These are phyloP conservation scores for Houttuynia cordata DNA, from an alignment of 164 flowering plant genomes.

Conservation along the genomic window DNA sequence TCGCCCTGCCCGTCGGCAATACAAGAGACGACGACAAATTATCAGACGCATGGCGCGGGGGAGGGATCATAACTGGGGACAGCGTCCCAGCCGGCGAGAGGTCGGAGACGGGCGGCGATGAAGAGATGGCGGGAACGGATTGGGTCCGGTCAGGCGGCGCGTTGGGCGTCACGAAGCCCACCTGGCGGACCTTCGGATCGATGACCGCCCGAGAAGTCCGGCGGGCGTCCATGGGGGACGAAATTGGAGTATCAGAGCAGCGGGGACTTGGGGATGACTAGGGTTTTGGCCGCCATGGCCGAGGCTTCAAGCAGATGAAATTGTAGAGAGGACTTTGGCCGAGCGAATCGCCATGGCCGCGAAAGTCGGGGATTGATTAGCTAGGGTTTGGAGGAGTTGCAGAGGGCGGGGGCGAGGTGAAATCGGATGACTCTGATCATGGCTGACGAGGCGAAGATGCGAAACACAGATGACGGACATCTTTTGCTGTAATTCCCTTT, in stretches of 20 bases:
- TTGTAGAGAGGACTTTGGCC: too few species aligned
- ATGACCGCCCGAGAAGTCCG: conserved; percentile 33
- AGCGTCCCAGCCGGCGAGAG: conserved; percentile 38
- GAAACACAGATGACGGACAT: neutral
- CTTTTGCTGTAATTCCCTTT: neutral
- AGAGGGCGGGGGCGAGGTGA: neutral
- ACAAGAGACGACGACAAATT: conserved; percentile 12
- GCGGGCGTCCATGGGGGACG: conserved; percentile 42
- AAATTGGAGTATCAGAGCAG: too few species aligned
- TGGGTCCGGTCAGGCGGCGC: conserved; percentile 30
- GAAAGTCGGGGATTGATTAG: too few species aligned
- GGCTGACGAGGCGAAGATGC: neutral
- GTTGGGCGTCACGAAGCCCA: conserved; percentile 58
- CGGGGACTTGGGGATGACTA: neutral
- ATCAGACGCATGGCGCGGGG: conserved; percentile 51
- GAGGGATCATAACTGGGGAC: conserved; percentile 75
- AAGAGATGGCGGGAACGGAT: conserved; percentile 25
- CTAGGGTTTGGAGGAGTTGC: conserved; percentile 1
- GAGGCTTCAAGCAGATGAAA: neutral
- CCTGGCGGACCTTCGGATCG: conserved; percentile 75
- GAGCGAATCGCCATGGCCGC: neutral
- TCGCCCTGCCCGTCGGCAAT: conserved; percentile 10
- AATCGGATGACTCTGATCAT: neutral
- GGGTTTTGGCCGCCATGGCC: neutral
- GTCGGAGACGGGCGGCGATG: conserved; percentile 29